Evolutionary conservation across 2,329 filamentous ascomycete species (phyloP).

Genomic region (Penicillium sp.): DNA sequence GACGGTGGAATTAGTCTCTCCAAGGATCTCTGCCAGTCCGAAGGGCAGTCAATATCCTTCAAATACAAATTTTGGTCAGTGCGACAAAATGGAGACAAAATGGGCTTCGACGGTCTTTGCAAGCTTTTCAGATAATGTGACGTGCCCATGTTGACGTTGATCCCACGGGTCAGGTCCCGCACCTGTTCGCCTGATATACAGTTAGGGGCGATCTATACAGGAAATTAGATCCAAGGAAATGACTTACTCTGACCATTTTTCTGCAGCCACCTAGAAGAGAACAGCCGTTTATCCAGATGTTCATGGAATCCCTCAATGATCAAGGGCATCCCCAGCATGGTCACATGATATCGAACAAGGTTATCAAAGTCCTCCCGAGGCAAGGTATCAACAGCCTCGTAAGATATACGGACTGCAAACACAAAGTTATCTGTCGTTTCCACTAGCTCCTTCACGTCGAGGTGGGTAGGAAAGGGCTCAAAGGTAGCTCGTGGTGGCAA

Average conservation of each 20-base stretch:
- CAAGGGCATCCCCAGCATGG: constrained; percentile 80
- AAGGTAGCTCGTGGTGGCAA: constrained; percentile 69
- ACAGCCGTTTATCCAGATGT: constrained; percentile 72
- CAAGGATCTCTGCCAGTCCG: constrained; percentile 79
- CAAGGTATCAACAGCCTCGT: constrained; percentile 73
- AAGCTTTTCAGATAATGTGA: constrained; percentile 89
- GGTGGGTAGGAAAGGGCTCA: constrained; percentile 82
- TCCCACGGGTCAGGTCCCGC: constrained; percentile 71
- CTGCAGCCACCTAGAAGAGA: constrained; percentile 78
- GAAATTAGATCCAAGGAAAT: no score
- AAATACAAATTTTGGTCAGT: constrained; percentile 76
- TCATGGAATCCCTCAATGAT: constrained; percentile 88
- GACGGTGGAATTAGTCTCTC: constrained; percentile 73
- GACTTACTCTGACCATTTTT: constrained; percentile 51
- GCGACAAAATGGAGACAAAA: constrained; percentile 61
- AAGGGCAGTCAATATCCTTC: constrained; percentile 94
- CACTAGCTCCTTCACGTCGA: constrained; percentile 75
- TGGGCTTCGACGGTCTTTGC: constrained; percentile 81
- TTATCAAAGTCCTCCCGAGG: constrained; percentile 81
- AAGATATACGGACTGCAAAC: constrained; percentile 78
- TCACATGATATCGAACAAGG: constrained; percentile 78
- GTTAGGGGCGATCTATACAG: constrained; percentile 2
- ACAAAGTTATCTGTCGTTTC: constrained; percentile 80
- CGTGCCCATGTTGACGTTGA: constrained; percentile 79
- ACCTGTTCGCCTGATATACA: constrained; percentile 70